These are phyloP conservation scores for Amyloporia xantha DNA, from an alignment of 768 basidiomycete species.

Conservation along the genomic window DNA sequence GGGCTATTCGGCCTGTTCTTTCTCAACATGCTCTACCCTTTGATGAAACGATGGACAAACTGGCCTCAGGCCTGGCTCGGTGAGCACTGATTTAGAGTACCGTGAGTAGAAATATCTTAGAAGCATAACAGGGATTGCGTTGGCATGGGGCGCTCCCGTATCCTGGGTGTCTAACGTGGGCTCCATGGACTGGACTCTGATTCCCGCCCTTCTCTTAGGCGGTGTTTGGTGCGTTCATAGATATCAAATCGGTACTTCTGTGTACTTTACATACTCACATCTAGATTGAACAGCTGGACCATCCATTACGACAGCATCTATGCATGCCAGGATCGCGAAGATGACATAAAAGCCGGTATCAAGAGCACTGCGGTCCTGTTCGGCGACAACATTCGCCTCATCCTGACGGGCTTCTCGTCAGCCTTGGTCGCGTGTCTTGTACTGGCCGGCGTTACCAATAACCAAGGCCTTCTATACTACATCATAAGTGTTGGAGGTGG, in stretches of 20 bases:
- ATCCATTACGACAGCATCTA: constrained; percentile 62
- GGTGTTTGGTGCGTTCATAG: constrained; percentile 14
- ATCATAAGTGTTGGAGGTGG: constrained; percentile 15
- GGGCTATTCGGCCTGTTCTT: constrained; percentile 15
- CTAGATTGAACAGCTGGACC: constrained; percentile 30
- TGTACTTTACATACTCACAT: constrained; percentile 5
- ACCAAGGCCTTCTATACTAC: constrained; percentile 9
- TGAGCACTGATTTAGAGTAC: too few species aligned
- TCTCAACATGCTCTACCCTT: constrained; percentile 33
- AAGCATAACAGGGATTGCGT: neutral
- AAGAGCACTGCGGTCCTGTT: constrained; percentile 73
- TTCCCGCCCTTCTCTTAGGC: constrained; percentile 14
- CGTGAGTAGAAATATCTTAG: neutral
- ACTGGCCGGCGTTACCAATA: constrained; percentile 42
- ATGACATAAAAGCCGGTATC: constrained; percentile 66
- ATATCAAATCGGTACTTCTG: neutral
- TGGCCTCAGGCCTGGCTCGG: constrained; percentile 64
- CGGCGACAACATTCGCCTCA: constrained; percentile 51
- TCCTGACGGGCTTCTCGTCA: constrained; percentile 47
- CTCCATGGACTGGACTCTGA: constrained; percentile 19
- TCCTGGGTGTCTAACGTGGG: constrained; percentile 38
- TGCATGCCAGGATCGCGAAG: constrained; percentile 70
- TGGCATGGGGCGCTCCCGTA: constrained; percentile 19
- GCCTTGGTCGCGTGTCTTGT: constrained; percentile 48
- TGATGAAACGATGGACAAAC: constrained; percentile 49